phyloP scores from a whole-genome alignment of 2,329 filamentous ascomycete genomes.

The Parastagonospora avenae region DNA sequence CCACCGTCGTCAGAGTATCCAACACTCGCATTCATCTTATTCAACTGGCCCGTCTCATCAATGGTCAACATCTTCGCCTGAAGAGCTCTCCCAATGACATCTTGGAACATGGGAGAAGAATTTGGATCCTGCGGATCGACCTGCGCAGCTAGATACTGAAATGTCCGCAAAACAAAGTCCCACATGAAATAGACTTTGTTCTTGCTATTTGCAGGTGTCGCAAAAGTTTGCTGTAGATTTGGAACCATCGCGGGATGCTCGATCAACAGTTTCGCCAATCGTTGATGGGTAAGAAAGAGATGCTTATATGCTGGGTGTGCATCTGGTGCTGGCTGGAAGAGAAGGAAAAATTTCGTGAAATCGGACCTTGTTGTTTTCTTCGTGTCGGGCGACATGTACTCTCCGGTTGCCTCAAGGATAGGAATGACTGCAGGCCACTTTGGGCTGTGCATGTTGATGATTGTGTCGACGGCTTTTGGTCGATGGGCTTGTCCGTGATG shows the following conservation, averaged over 20 bases:
- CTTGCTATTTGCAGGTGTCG: slow-evolving; percentile 14
- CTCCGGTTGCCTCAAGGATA: slow-evolving; percentile 1
- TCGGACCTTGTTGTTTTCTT: slow-evolving; percentile 11
- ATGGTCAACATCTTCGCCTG: slow-evolving; percentile 5
- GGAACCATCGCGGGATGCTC: slow-evolving; percentile 18
- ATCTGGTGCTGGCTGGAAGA: slow-evolving; percentile 6
- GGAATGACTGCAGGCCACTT: slow-evolving; percentile 4
- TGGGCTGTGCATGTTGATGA: not conserved
- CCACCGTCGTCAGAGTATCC: slow-evolving; percentile 11
- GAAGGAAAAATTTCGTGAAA: slow-evolving; percentile 17
- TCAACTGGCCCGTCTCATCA: slow-evolving; percentile 10
- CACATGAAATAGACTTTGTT: slow-evolving; percentile 21
- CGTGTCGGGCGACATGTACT: slow-evolving; percentile 3
- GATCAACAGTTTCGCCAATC: slow-evolving; percentile 5
- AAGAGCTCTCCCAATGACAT: slow-evolving; percentile 1
- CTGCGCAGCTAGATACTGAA: slow-evolving; percentile 9
- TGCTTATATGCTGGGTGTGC: slow-evolving; percentile 9
- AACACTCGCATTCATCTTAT: slow-evolving; percentile 6
- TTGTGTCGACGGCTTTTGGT: not conserved
- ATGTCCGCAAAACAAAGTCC: slow-evolving; percentile 17
- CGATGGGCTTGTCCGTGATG: not conserved
- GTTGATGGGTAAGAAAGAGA: slow-evolving; percentile 13
- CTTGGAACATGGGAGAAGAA: slow-evolving; percentile 1
- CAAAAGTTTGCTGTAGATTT: slow-evolving; percentile 14
- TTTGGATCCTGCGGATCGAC: slow-evolving; percentile 4